Evolutionary conservation across 148 eudicot genomes (phyloP).

Genomic region (Vaccinium darrowii): DNA sequence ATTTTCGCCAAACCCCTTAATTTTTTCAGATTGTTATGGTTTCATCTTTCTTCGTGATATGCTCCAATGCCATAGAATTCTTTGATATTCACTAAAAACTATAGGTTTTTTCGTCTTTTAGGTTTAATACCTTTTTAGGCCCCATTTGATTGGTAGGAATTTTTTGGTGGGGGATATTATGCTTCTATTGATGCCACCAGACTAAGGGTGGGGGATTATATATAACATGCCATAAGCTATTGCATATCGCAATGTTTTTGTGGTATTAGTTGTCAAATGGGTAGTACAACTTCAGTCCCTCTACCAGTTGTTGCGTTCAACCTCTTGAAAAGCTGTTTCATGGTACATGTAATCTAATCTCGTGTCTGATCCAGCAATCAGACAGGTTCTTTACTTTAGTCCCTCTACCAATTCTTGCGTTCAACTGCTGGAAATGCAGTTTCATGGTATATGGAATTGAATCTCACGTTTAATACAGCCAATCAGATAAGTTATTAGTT

Average conservation of each 20-base stretch:
- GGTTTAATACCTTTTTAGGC: background rate
- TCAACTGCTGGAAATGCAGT: background rate
- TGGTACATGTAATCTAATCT: background rate
- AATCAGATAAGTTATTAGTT: background rate
- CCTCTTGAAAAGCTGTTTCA: background rate
- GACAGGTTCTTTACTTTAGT: background rate
- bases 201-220: background rate
- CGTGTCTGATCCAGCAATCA: background rate
- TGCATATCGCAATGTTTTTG: background rate
- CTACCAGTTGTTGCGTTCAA: background rate
- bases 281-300: background rate
- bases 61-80: background rate
- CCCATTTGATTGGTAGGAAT: background rate
- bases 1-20: slow-evolving; percentile 4
- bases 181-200: background rate
- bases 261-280: background rate
- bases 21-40: background rate
- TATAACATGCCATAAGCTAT: background rate
- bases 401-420: background rate
- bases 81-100: background rate
- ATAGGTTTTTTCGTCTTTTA: background rate
- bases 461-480: background rate
- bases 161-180: background rate
- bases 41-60: too few relatives aligned
- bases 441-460: background rate